Base-by-base conservation (phyloP, 495 filamentous ascomycete genomes). In the Penicillium ucsense region DNA sequence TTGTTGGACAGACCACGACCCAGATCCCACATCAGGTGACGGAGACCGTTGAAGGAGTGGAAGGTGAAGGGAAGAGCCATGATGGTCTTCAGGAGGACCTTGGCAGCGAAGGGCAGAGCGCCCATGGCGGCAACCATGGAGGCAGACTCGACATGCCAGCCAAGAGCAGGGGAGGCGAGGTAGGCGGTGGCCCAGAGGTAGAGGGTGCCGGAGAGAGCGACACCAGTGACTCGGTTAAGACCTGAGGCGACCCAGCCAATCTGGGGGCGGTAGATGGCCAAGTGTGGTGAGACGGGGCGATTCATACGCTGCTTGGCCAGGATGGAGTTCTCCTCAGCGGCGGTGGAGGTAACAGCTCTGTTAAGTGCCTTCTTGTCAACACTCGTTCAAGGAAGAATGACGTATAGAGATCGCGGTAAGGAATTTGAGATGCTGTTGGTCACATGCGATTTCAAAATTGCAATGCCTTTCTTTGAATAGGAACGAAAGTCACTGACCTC, bases 161-260 rank as follows among this genome's bases (percentile, higher is more conserved):
- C 92, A 31, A 89, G 59, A 12, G 84, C 60, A 6, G 92, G 92
- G 3, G 88, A 79, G 45, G 77, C 81, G 41, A 96, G 81, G 74
- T 98, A 98, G 34, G 84, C 82, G 48, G 82, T 66, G 33, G 82
- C 82, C 72, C 88, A 97, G 52, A 83, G 58, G 80, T 99, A 99
- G 45, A 95, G 73, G 29, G 72, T 70, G 47, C 85, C 85, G 56
- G 81, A 83, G 54, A 96, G 71, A 48, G 73, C 59, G 50, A 74
- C 54, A 50, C 89, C 92, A 10, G 87, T 89, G 72, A 97, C 77
- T 57, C 92, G 88, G 75, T 88, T 83, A 66, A 86, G 71, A 45
- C 60, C 69, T 46, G 82, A 88, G 38, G 72, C 67, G 62, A 84
- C 82, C 85, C 85, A 95, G 46, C 89, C 90, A 60, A 97, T 84